Evolutionary conservation across 2,329 filamentous ascomycete species (phyloP), one percentile per base, ranked within the genome.

Genomic region (Dothiorella sarmentorum): DNA sequence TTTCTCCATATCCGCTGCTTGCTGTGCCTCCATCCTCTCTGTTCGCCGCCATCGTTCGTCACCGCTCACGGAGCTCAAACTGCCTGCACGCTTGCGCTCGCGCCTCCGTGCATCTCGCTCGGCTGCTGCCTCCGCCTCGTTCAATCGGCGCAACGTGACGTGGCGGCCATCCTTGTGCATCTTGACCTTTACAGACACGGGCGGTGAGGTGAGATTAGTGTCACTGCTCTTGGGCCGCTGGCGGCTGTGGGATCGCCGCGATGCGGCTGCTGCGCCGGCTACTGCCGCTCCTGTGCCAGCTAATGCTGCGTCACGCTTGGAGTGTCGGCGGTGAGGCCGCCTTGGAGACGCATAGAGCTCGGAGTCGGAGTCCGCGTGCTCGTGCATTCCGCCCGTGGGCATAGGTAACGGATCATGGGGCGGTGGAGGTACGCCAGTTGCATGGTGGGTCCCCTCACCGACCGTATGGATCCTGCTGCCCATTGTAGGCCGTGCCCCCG

Each of bases 151-250:
- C 7, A 87, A 75, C 2, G 85, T 87, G 33, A 87, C 83, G 65
- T 85, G 82, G 7, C 83, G 78, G 22, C 83, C 83, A 62, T 86
- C 83, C 60, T 82, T 80, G 69, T 86, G 83, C 79, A 86, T 84
- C 66, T 85, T 85, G 40, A 87, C 79, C 68, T 86, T 85, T 58
- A 87, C 79, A 27, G 81, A 84, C 45, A 86, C 82, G 2, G 83
- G 82, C n/a, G 82, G 83, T 0, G 82, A 83, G 22, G 76, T 76
- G 27, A 79, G 71, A 61, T 77, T 76, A 44, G 76, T 75, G 43
- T 78, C 75, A 56, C 62, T 63, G 56, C 70, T 71, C 60, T 56
- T 40, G 20, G 65, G 66, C 55, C 71, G 67, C 27, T 68, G 67
- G 45, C 67, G 65, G 56, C 63, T 68, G n/a, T 67, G 68, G 11